phyloP scores from a whole-genome alignment of 306 rosid species.

The Rosa rugosa region DNA sequence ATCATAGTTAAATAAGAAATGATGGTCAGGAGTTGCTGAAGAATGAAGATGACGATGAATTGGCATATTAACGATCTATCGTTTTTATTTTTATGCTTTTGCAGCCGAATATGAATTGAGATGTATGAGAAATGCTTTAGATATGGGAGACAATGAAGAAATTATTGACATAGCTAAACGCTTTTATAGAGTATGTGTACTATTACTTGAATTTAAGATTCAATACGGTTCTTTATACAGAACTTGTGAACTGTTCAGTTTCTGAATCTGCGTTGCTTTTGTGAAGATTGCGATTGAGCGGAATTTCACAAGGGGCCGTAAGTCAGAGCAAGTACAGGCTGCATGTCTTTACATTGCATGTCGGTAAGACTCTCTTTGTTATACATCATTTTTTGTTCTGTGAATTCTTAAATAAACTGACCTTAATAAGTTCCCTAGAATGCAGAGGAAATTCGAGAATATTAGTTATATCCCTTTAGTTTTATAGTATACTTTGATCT shows the following conservation, averaged over 20 bases:
- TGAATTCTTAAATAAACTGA: background rate
- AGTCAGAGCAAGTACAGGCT: constrained; percentile 66
- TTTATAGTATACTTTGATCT: background rate
- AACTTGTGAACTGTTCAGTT: constrained; percentile 16
- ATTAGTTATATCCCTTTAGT: background rate
- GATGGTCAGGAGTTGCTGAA: background rate
- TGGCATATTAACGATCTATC: background rate
- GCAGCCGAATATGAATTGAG: constrained; percentile 48
- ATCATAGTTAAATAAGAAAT: background rate
- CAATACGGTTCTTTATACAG: constrained; percentile 3
- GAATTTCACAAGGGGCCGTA: constrained; percentile 80
- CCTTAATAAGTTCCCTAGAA: background rate
- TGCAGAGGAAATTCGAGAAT: background rate
- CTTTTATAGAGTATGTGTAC: constrained; percentile 49
- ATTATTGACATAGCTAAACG: constrained; percentile 40
- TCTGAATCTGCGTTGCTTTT: constrained; percentile 18
- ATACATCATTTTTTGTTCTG: background rate
- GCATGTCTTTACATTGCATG: constrained; percentile 87
- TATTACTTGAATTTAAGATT: background rate
- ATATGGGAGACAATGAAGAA: constrained; percentile 42
- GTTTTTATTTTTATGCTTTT: background rate
- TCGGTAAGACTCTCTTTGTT: constrained; percentile 43
- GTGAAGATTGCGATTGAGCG: constrained; percentile 67
- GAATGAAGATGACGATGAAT: background rate
- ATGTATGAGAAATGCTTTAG: constrained; percentile 43